Percentiles rank a stretch among this genome's conserved stretches.
phyloP scores from a whole-genome alignment of 331 rosid species.

The Pyrus hybrid region DNA sequence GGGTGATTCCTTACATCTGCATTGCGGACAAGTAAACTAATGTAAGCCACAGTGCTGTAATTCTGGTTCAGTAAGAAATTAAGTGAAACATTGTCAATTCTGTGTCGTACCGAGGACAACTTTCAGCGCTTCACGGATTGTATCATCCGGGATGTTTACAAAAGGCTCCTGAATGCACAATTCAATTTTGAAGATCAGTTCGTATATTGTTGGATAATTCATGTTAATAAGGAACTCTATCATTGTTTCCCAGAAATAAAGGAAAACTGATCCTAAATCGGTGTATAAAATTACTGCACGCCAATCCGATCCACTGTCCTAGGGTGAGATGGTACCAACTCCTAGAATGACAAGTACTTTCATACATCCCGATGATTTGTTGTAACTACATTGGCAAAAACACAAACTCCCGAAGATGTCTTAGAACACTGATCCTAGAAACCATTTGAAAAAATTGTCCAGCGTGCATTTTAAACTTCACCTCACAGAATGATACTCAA shows the following conservation, averaged over 20 bases:
- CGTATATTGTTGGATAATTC: not conserved
- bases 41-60: not conserved
- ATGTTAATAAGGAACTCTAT: not conserved
- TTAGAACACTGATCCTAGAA: not conserved
- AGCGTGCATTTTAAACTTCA: not conserved
- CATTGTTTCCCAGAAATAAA: too few relatives aligned
- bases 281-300: not conserved
- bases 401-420: not conserved
- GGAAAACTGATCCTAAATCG: too few relatives aligned
- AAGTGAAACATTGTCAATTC: not conserved
- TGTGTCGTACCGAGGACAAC: conserved; percentile 64
- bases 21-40: conserved; percentile 6
- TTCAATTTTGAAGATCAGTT: conserved; percentile 1
- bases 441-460: not conserved
- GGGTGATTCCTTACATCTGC: conserved; percentile 94
- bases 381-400: not conserved
- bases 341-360: not conserved
- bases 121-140: conserved; percentile 81
- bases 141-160: conserved; percentile 85
- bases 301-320: not conserved
- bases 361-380: not conserved
- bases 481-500: not conserved
- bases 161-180: conserved; percentile 77
- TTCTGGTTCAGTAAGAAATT: conserved; percentile 2
- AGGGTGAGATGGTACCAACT: not conserved